Conservation (phyloP, 2,329 filamentous ascomycete species). For the Chrysosporium queenslandicum region DNA sequence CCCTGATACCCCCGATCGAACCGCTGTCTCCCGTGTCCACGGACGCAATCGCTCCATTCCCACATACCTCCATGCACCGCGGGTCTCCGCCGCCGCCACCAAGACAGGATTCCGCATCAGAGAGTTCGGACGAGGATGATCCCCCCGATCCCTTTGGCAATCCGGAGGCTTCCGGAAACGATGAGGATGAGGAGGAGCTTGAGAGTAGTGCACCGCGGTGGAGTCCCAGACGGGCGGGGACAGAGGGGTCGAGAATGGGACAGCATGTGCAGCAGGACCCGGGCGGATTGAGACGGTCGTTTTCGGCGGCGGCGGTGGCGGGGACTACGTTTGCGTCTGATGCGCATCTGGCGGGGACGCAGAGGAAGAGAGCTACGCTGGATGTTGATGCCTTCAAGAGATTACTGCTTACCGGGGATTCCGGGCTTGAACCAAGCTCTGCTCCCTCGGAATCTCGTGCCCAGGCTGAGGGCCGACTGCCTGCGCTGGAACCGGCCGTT, state of each 20-base stretch:
- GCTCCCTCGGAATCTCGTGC: not conserved
- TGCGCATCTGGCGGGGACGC: not conserved
- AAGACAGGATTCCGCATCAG: conserved; percentile 22
- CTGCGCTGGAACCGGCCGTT: not conserved
- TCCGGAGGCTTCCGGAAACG: conserved; percentile 22
- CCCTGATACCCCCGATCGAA: conserved; percentile 14
- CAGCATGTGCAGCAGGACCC: conserved; percentile 5
- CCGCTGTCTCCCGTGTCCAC: conserved; percentile 12
- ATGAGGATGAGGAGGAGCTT: conserved; percentile 20
- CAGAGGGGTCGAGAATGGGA: conserved; percentile 21
- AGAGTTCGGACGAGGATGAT: not conserved
- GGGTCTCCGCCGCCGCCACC: conserved; percentile 18
- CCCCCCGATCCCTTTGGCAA: conserved; percentile 30
- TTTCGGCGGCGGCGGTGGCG: not conserved
- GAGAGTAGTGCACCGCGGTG: conserved; percentile 14
- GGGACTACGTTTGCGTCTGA: not conserved
- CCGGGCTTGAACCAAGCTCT: conserved; percentile 27
- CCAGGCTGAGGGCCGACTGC: too few relatives aligned
- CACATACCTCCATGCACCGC: conserved; percentile 3
- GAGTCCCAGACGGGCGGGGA: conserved; percentile 17
- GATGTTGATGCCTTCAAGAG: conserved; percentile 72
- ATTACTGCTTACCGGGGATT: conserved; percentile 62
- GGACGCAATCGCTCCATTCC: not conserved
- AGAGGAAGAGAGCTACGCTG: conserved; percentile 40
- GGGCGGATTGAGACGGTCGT: conserved; percentile 3